Percentiles rank a stretch among this genome's conserved stretches.
These are phyloP conservation scores for Edaphochlamys debaryana DNA, from an alignment of 139 green algal genomes.

Conservation along the genomic window DNA sequence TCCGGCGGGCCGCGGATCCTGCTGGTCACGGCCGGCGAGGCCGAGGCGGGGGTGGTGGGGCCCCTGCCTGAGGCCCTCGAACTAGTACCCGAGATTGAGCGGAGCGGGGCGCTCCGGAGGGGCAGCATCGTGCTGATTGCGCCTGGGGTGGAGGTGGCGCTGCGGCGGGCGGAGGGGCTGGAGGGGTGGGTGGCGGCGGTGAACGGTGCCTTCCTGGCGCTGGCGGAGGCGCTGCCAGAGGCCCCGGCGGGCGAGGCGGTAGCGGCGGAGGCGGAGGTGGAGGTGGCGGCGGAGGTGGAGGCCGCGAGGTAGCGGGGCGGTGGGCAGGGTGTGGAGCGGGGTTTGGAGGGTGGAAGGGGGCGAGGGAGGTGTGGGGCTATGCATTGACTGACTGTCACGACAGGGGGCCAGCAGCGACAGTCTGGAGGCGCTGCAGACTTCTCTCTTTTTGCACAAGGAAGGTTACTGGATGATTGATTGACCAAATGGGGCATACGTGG, in stretches of 20 bases:
- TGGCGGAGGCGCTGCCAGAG: constrained; percentile 3
- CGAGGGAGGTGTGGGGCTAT: no score
- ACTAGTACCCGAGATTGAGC: constrained; percentile 2
- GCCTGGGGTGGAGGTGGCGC: constrained; percentile 46
- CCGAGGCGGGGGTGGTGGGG: constrained; percentile 3
- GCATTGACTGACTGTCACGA: no score
- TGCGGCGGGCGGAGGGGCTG: constrained; percentile 41
- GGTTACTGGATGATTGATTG: no score
- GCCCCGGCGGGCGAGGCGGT: background rate
- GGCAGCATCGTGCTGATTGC: constrained; percentile 68
- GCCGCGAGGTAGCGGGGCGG: background rate
- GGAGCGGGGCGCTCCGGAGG: constrained; percentile 14
- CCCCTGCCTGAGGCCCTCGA: constrained; percentile 1
- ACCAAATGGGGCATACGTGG: no score
- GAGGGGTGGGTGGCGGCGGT: constrained; percentile 57
- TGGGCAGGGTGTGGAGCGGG: no score
- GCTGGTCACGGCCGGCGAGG: constrained; percentile 57
- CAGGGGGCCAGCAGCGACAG: no score
- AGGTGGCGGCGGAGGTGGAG: no score
- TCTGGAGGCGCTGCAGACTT: no score
- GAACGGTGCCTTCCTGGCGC: constrained; percentile 59
- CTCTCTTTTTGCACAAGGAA: no score
- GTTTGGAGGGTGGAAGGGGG: no score
- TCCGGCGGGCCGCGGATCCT: constrained; percentile 63
- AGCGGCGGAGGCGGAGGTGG: background rate